Conservation (phyloP, 441 rosid species). For the Raphanus hybrid region DNA sequence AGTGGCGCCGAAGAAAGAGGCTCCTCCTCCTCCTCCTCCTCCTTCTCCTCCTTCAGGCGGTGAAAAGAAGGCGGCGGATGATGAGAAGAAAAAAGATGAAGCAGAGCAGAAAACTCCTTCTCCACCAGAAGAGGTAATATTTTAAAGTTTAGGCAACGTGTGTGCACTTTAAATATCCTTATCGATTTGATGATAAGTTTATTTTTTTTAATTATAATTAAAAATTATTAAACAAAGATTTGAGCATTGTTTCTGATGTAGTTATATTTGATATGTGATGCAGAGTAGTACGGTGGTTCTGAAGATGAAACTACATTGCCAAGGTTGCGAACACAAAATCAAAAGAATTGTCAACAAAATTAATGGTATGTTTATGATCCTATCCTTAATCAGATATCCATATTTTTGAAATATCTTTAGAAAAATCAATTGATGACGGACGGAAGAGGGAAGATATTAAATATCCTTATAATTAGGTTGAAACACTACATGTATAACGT, state of each 20-base stretch:
- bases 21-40: conserved; percentile 45
- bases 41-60: conserved; percentile 43
- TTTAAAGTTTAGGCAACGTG: background rate
- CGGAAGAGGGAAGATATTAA: too few species aligned
- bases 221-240: background rate
- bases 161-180: background rate
- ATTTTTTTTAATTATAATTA: background rate
- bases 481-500: conserved; percentile 5
- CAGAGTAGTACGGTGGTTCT: conserved; percentile 79
- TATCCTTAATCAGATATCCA: background rate
- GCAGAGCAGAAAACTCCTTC: conserved; percentile 58
- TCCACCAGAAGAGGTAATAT: conserved; percentile 72
- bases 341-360: conserved; percentile 55
- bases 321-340: conserved; percentile 75
- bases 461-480: conserved; percentile 28
- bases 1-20: conserved; percentile 65
- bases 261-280: conserved; percentile 11
- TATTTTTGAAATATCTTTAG: background rate
- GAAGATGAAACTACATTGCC: conserved; percentile 78
- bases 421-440: too few species aligned
- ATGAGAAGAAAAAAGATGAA: conserved; percentile 56
- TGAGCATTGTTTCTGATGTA: conserved; percentile 21
- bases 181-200: too few species aligned
- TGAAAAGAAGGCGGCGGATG: conserved; percentile 41
- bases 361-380: conserved; percentile 51